These are phyloP conservation scores for Eucalyptus curtisii DNA, from an alignment of 345 rosid species.

Conservation along the genomic window DNA sequence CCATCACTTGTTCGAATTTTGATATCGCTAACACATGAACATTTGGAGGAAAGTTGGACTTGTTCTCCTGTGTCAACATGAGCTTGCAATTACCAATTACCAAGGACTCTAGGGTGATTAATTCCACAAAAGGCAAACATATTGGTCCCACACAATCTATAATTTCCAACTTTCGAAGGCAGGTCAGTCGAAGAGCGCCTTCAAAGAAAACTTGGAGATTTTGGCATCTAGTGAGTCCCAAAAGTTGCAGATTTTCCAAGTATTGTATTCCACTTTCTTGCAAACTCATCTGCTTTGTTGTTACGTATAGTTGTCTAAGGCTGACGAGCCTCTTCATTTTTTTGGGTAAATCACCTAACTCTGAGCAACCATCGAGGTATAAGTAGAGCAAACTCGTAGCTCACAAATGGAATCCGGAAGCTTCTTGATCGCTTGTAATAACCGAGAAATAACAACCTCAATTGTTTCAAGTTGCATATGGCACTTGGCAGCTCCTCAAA, in stretches of 20 bases:
- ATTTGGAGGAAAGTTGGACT: background rate
- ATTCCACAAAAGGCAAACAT: background rate
- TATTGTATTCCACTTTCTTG: background rate
- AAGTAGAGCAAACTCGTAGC: background rate
- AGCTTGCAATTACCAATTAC: background rate
- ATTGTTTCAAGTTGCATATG: background rate
- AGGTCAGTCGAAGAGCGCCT: background rate
- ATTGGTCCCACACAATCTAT: background rate
- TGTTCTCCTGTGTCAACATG: background rate
- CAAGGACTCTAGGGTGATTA: background rate
- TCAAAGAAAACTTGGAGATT: background rate
- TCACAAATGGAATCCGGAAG: background rate
- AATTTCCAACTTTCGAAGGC: background rate
- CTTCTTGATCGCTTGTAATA: background rate
- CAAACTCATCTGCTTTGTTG: background rate
- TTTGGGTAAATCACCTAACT: background rate
- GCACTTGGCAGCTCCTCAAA: background rate
- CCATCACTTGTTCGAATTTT: background rate
- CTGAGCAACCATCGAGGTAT: background rate
- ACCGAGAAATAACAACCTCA: background rate
- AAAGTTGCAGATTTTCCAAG: background rate
- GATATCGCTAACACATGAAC: background rate
- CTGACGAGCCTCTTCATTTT: background rate
- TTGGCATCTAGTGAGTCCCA: background rate
- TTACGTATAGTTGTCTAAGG: background rate